Conservation (phyloP, 306 rosid species). For the Sicyos edulis region DNA sequence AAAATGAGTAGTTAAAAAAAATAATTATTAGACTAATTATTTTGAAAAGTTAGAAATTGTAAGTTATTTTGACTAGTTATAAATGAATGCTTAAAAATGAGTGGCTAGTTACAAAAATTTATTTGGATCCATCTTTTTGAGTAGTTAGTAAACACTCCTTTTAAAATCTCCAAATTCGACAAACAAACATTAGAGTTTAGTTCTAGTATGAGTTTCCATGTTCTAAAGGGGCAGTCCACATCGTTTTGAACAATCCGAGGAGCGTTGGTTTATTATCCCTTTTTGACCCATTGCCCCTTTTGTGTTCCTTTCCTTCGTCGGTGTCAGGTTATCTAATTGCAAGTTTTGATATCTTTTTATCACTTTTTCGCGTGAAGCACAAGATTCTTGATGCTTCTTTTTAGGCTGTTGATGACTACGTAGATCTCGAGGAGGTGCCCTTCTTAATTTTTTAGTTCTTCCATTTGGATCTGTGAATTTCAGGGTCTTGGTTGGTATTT, state of each 20-base stretch:
- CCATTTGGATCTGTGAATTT: constrained; percentile 23
- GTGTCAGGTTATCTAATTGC: constrained; percentile 29
- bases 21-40: too few species aligned
- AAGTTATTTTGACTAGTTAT: too few species aligned
- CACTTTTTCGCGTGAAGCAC: constrained; percentile 56
- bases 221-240: constrained; percentile 9
- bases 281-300: constrained; percentile 16
- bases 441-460: constrained; percentile 16
- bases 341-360: constrained; percentile 17
- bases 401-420: constrained; percentile 33
- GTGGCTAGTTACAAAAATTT: too few species aligned
- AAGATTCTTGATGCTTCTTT: constrained; percentile 39
- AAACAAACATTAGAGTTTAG: background rate
- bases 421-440: constrained; percentile 72
- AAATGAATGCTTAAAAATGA: too few species aligned
- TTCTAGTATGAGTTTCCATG: background rate
- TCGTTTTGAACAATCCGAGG: background rate
- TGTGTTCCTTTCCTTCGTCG: constrained; percentile 18
- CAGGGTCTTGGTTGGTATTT: constrained; percentile 16
- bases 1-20: too few species aligned
- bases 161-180: too few species aligned
- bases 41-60: too few species aligned
- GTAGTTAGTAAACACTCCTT: too few species aligned
- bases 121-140: too few species aligned
- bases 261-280: background rate